These are phyloP conservation scores for Tricholoma terreum DNA, from an alignment of 768 basidiomycete species.

Conservation along the genomic window DNA sequence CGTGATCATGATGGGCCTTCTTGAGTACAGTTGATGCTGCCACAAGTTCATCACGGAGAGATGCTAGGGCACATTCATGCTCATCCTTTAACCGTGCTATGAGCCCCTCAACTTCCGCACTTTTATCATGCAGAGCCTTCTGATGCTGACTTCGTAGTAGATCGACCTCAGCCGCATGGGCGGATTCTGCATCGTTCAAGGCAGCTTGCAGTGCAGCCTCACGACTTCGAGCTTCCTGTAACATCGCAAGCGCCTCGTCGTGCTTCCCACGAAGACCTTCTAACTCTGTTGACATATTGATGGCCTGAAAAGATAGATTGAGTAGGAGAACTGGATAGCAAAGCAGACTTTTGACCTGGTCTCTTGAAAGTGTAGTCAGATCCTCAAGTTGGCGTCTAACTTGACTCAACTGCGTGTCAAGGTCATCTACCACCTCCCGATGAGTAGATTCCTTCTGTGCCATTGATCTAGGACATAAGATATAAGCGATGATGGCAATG, in stretches of 20 bases:
- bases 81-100: slow-evolving; percentile 49
- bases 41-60: slow-evolving; percentile 44
- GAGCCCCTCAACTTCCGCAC: slow-evolving; percentile 38
- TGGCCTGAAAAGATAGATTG: slow-evolving; percentile 41
- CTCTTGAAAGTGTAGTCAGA: slow-evolving; percentile 72
- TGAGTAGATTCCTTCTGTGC: slow-evolving; percentile 94
- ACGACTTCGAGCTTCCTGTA: slow-evolving; percentile 55
- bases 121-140: slow-evolving; percentile 22
- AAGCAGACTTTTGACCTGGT: slow-evolving; percentile 58
- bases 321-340: neutral
- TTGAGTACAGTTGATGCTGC: slow-evolving; percentile 41
- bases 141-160: slow-evolving; percentile 37
- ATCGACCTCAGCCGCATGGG: slow-evolving; percentile 42
- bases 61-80: slow-evolving; percentile 38
- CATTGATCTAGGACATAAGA: slow-evolving; percentile 68
- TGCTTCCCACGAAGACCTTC: slow-evolving; percentile 68
- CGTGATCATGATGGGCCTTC: slow-evolving; percentile 53
- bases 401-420: slow-evolving; percentile 64
- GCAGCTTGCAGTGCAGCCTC: slow-evolving; percentile 52
- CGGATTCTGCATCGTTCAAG: slow-evolving; percentile 21
- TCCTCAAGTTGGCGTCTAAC: slow-evolving; percentile 81
- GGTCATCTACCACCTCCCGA: slow-evolving; percentile 69
- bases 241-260: slow-evolving; percentile 43
- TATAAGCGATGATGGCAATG: slow-evolving; percentile 6
- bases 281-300: slow-evolving; percentile 87